These are phyloP conservation scores for Camellia japonica DNA, from an alignment of 148 eudicot species.

Conservation along the genomic window DNA sequence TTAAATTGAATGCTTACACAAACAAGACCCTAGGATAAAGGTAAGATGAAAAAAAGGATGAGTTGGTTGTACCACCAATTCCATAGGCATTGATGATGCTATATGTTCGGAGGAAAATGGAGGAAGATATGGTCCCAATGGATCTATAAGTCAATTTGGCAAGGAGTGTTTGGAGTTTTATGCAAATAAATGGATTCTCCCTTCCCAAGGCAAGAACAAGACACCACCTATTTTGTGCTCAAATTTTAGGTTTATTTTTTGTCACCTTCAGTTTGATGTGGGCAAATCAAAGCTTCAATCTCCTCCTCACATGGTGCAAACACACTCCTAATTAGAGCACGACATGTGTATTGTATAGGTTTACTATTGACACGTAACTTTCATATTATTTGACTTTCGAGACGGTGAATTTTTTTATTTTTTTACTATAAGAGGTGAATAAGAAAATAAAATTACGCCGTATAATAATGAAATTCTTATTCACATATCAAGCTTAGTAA, in stretches of 20 bases:
- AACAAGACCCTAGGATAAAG: too few relatives aligned
- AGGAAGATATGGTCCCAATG: not conserved
- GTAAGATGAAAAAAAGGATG: too few relatives aligned
- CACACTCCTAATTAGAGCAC: not conserved
- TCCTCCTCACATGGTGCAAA: not conserved
- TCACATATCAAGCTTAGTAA: too few relatives aligned
- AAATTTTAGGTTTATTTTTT: conserved; percentile 4
- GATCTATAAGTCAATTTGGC: conserved; percentile 9
- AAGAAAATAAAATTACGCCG: too few relatives aligned
- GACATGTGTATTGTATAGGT: not conserved
- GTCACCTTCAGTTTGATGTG: not conserved
- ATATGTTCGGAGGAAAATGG: not conserved
- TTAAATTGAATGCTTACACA: too few relatives aligned
- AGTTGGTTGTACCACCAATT: too few relatives aligned
- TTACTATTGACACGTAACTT: too few relatives aligned
- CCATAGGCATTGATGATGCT: too few relatives aligned
- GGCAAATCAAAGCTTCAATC: not conserved
- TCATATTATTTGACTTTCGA: too few relatives aligned
- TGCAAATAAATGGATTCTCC: conserved; percentile 7
- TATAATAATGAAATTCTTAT: too few relatives aligned
- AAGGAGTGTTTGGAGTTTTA: conserved; percentile 18
- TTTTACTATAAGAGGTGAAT: too few relatives aligned
- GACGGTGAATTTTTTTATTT: too few relatives aligned
- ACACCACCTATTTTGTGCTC: not conserved
- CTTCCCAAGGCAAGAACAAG: conserved; percentile 2